Evolutionary conservation across 768 basidiomycete species (phyloP), one percentile per base, ranked within the genome.

Genomic region (Rhizopogon vulgaris): DNA sequence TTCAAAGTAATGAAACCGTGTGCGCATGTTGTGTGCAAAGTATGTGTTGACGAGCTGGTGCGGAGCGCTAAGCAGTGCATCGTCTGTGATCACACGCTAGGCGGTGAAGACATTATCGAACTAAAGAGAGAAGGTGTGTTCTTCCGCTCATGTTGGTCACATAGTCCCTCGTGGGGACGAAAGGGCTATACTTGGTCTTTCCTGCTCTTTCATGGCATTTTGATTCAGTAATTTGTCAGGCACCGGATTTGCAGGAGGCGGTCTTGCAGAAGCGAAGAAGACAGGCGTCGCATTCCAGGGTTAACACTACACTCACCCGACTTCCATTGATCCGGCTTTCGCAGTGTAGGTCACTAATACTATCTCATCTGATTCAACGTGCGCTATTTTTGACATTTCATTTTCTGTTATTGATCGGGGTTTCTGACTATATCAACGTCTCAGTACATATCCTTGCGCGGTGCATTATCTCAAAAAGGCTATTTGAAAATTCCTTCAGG

Each of bases 231-330:
- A 41, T 43, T 40, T 37, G 45, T 27, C 51, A 92, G 90, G 91
- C 24, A 97, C 94, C 9, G 94, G 94, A 0, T 97, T 90, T 63
- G 93, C 94, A 7, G 88, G 90, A 49, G 94, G 94, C n/a, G 94
- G 94, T 6, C 69, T 92, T 58, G 91, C 93, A n/a, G 91, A 95
- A 70, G 87, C 88, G 0, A 84, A 80, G 36, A 86, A 80, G 65
- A 74, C 73, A 27, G 92, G 91, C 2, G 71, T 91, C 11, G 86
- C 91, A 0, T 95, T 97, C 73, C 91, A 94, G 63, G 91, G 90
- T 39, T 93, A 65, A 56, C 28, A 32, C 28, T 8, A 39, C 49
- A 54, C 42, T 38, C 14, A n/a, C 12, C 15, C 8, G 42, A 34
- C 32, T 12, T 34, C 11, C 12, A 34, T 45, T 32, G 17, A 37